Conservation (phyloP, 1,284 basidiomycete genomes). For the Athelia psychrophila region DNA sequence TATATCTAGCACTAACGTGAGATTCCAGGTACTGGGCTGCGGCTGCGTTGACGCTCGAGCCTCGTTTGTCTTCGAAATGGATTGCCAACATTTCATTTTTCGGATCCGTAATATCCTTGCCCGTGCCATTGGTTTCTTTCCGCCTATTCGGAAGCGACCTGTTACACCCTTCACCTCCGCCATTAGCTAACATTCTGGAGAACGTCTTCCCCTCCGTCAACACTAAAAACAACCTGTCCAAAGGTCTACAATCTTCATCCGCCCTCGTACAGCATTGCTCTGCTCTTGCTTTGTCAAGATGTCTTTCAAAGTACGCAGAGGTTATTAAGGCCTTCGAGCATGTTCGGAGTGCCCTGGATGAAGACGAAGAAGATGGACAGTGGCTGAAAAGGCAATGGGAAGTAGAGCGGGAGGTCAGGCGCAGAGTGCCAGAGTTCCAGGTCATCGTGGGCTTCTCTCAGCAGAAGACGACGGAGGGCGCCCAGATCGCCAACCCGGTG, state of each 20-base stretch:
- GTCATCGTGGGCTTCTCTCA: slow-evolving; percentile 81
- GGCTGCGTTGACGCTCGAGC: slow-evolving; percentile 78
- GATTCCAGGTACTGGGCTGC: slow-evolving; percentile 70
- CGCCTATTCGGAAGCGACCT: slow-evolving; percentile 41
- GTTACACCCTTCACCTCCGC: slow-evolving; percentile 71
- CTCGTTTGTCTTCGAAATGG: slow-evolving; percentile 86
- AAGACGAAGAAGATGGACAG: slow-evolving; percentile 60
- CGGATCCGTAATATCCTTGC: slow-evolving; percentile 72
- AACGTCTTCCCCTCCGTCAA: slow-evolving; percentile 74
- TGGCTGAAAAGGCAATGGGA: slow-evolving; percentile 67
- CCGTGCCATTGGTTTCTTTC: slow-evolving; percentile 68
- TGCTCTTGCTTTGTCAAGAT: slow-evolving; percentile 71
- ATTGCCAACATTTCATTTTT: slow-evolving; percentile 85
- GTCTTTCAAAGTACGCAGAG: slow-evolving; percentile 64
- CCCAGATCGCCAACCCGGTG: slow-evolving; percentile 29
- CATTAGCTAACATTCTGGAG: slow-evolving; percentile 65
- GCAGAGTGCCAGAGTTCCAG: slow-evolving; percentile 79
- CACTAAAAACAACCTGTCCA: slow-evolving; percentile 71
- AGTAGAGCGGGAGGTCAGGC: slow-evolving; percentile 72
- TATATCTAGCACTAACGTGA: slow-evolving; percentile 6
- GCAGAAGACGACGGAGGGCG: slow-evolving; percentile 27
- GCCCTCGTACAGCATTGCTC: slow-evolving; percentile 83
- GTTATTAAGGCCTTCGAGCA: slow-evolving; percentile 50
- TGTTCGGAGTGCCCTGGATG: slow-evolving; percentile 58
- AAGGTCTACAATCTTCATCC: slow-evolving; percentile 71